Percentiles rank a stretch among this genome's conserved stretches.
phyloP scores from a whole-genome alignment of 1,284 basidiomycete genomes.

The Rhodotorula sp. region DNA sequence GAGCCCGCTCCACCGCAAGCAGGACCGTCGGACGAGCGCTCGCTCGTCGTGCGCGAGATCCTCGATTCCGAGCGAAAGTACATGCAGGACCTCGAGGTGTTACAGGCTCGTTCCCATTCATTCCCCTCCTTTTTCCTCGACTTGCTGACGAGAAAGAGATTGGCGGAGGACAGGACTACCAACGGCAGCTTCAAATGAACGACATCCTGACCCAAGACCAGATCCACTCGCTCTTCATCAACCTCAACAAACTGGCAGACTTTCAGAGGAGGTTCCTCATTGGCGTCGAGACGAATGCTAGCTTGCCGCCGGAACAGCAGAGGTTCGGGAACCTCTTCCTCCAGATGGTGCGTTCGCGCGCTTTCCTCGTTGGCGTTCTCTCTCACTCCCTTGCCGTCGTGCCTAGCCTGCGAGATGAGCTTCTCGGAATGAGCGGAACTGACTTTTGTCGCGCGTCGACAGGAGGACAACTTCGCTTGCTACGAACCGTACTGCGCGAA shows the following conservation, averaged over 20 bases:
- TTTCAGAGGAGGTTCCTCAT: conserved; percentile 97
- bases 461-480: conserved; percentile 90
- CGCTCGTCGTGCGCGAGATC: conserved; percentile 79
- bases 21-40: conserved; percentile 58
- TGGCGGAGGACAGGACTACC: conserved; percentile 49
- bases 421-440: too few relatives aligned
- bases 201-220: conserved; percentile 90
- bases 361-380: neutral
- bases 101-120: conserved; percentile 67
- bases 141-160: too few relatives aligned
- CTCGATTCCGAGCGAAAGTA: conserved; percentile 96
- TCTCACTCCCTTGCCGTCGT: neutral
- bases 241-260: conserved; percentile 91
- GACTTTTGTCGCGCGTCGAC: conserved; percentile 40
- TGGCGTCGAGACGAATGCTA: conserved; percentile 84
- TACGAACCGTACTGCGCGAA: conserved; percentile 99
- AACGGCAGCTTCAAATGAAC: conserved; percentile 63
- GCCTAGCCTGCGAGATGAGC: neutral
- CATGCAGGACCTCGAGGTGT: conserved; percentile 94
- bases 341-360: conserved; percentile 62
- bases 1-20: conserved; percentile 26
- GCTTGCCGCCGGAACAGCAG: conserved; percentile 62
- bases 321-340: conserved; percentile 52
- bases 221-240: conserved; percentile 92
- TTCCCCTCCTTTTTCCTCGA: neutral